Conservation (phyloP, 2,329 filamentous ascomycete genomes). For the Didymella segeticola region DNA sequence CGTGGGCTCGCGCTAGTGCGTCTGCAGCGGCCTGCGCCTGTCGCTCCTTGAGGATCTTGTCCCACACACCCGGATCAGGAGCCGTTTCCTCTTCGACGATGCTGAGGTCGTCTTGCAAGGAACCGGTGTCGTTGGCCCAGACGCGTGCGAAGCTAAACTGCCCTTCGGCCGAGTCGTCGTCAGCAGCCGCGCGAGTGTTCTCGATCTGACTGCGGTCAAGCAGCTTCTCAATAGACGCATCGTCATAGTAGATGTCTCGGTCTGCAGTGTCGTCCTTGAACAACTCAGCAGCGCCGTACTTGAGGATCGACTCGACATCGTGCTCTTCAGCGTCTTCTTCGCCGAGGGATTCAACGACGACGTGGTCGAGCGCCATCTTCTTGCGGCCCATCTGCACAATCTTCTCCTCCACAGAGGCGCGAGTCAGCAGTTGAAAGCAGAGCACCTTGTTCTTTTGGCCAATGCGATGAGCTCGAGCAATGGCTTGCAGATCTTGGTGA, state of each 20-base stretch:
- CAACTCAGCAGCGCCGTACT: conserved; percentile 83
- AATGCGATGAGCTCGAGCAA: conserved; percentile 93
- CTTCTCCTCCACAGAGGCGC: conserved; percentile 87
- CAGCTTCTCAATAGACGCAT: conserved; percentile 82
- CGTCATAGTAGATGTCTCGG: conserved; percentile 81
- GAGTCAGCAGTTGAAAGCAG: conserved; percentile 93
- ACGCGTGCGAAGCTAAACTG: conserved; percentile 90
- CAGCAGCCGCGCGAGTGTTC: conserved; percentile 63
- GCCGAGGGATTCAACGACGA: conserved; percentile 91
- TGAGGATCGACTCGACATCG: conserved; percentile 86
- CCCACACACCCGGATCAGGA: conserved; percentile 79
- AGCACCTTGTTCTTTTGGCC: conserved; percentile 96
- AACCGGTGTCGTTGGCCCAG: conserved; percentile 83
- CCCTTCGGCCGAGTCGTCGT: conserved; percentile 71
- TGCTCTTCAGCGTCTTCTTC: conserved; percentile 78
- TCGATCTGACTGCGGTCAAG: conserved; percentile 87
- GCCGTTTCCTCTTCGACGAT: conserved; percentile 61
- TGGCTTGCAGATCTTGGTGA: conserved; percentile 94
- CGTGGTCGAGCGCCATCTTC: conserved; percentile 95
- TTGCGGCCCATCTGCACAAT: conserved; percentile 95
- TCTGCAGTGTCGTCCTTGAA: conserved; percentile 77
- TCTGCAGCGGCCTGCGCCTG: conserved; percentile 79
- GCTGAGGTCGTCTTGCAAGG: conserved; percentile 69
- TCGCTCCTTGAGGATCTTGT: conserved; percentile 83
- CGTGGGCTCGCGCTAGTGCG: conserved; percentile 69